phyloP scores from a whole-genome alignment of 2,329 filamentous ascomycete species.

The Trichoderma semiorbis region DNA sequence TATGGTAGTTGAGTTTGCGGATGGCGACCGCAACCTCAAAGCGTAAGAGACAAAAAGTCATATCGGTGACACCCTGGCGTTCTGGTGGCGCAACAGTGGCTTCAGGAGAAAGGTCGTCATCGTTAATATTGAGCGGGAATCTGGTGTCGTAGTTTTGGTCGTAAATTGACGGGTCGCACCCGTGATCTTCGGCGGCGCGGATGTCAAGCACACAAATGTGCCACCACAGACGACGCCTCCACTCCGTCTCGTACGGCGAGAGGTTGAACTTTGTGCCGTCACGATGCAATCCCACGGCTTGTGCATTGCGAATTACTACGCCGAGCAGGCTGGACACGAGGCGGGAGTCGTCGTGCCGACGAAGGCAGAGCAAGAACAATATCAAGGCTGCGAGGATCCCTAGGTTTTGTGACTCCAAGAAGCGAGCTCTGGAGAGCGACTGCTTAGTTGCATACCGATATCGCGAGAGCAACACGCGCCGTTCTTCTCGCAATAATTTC shows the following conservation, averaged over 20 bases:
- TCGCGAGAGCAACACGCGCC: background rate
- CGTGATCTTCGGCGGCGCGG: background rate
- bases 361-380: background rate
- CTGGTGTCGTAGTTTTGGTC: background rate
- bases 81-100: background rate
- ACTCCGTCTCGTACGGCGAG: background rate
- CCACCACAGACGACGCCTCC: constrained; percentile 4
- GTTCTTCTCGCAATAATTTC: background rate
- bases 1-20: background rate
- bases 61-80: background rate
- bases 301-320: background rate
- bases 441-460: background rate
- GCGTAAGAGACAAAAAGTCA: background rate
- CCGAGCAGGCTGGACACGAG: background rate
- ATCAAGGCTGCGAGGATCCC: background rate
- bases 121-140: background rate
- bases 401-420: background rate
- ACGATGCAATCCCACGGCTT: background rate
- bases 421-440: background rate
- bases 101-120: background rate
- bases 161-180: background rate
- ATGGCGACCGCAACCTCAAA: background rate
- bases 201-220: background rate
- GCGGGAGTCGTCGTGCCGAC: background rate
- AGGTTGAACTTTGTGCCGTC: background rate